These are phyloP conservation scores for Dothiorella sarmentorum DNA, from an alignment of 2,329 filamentous ascomycete species.

Conservation along the genomic window DNA sequence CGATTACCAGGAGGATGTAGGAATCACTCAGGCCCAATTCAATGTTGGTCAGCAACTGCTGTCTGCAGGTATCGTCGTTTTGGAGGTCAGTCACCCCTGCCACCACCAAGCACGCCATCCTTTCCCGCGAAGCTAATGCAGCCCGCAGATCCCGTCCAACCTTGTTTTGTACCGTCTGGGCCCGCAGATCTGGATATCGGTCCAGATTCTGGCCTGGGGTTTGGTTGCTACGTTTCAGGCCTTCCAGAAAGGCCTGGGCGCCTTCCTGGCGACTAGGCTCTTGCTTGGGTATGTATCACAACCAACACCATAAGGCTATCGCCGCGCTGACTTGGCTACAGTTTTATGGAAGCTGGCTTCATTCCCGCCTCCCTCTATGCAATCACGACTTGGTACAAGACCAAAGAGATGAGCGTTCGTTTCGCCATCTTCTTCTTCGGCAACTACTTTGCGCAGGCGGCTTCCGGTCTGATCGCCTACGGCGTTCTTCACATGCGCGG, in stretches of 20 bases:
- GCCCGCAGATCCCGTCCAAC: slow-evolving; percentile 1
- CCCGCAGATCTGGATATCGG: slow-evolving; percentile 38
- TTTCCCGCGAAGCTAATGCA: slow-evolving; percentile 5
- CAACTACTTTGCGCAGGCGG: slow-evolving; percentile 57
- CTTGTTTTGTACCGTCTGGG: slow-evolving; percentile 32
- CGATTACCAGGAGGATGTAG: slow-evolving; percentile 24
- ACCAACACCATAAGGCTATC: not conserved
- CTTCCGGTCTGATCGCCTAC: slow-evolving; percentile 59
- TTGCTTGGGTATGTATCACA: slow-evolving; percentile 33
- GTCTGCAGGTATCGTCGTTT: slow-evolving; percentile 32
- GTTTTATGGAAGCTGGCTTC: slow-evolving; percentile 41
- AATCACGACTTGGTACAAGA: slow-evolving; percentile 56
- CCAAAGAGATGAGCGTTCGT: slow-evolving; percentile 56
- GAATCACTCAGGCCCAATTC: slow-evolving; percentile 32
- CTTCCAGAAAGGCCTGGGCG: slow-evolving; percentile 37
- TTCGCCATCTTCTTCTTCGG: slow-evolving; percentile 60
- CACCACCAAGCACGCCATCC: not conserved
- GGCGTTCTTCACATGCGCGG: slow-evolving; percentile 60
- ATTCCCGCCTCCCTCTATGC: slow-evolving; percentile 49
- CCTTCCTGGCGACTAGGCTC: slow-evolving; percentile 39
- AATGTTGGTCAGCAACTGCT: slow-evolving; percentile 35
- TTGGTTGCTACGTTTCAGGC: slow-evolving; percentile 42
- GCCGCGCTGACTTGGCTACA: not conserved
- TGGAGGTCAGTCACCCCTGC: slow-evolving; percentile 22
- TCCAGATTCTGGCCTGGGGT: slow-evolving; percentile 39